Conservation (phyloP, 306 rosid genomes). For the Cotoneaster glaucophyllus region DNA sequence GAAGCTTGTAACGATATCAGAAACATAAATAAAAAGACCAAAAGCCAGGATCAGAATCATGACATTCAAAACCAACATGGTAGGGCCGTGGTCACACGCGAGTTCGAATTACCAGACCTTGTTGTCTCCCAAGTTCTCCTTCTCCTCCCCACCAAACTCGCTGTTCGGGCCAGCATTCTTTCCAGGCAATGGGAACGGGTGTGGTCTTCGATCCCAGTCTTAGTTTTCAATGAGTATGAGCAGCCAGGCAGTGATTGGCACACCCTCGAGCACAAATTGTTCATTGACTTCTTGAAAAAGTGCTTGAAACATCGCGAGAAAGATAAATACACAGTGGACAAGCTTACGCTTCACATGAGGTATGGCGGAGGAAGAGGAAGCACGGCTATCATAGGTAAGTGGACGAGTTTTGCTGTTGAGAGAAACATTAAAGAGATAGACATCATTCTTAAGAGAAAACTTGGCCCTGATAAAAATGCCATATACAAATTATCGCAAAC, state of each 20-base stretch:
- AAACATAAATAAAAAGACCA: too few relatives aligned
- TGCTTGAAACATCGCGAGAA: not conserved
- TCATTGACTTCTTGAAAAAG: not conserved
- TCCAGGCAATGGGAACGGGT: not conserved
- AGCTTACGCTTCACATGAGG: not conserved
- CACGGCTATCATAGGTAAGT: not conserved
- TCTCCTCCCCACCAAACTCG: not conserved
- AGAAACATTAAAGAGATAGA: not conserved
- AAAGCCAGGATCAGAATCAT: too few relatives aligned
- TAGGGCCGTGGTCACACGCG: too few relatives aligned
- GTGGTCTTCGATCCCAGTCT: not conserved
- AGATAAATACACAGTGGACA: not conserved
- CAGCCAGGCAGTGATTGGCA: not conserved
- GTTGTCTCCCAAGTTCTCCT: not conserved
- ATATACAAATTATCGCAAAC: too few relatives aligned
- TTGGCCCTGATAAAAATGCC: not conserved
- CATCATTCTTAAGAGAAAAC: not conserved
- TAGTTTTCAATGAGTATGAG: not conserved
- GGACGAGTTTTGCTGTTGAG: not conserved
- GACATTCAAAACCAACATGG: too few relatives aligned
- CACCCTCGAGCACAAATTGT: not conserved
- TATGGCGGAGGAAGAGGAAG: not conserved
- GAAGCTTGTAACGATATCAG: too few relatives aligned
- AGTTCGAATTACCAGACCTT: not conserved
- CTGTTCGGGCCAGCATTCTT: not conserved